Base-by-base conservation (phyloP, 768 basidiomycete genomes). In the Hortiboletus campestris region DNA sequence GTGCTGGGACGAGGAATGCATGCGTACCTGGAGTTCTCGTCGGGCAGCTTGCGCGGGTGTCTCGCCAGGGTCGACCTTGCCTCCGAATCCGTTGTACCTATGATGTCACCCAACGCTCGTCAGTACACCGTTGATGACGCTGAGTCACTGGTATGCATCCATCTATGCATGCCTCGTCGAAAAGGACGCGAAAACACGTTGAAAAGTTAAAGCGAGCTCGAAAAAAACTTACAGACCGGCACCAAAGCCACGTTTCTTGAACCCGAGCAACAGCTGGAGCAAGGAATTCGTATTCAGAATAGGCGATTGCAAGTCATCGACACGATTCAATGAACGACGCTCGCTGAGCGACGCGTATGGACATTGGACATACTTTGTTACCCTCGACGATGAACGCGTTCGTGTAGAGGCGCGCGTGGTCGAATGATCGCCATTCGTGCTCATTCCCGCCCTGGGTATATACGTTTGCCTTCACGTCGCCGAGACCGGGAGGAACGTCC, bases 71-170 rank as follows among this genome's bases (percentile, higher is more conserved):
- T 94, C 91, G 10, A 91, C 84, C 70, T 96, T 96, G 11, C 93
- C 93, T 17, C 91, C 91, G 61, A 94, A 95, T 4, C 93, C 93
- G 58, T 94, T 94, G 64, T 82, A 93, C 63, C 92, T 93, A 62
- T 4, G 4, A 34, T 22, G 29, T 43, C 28, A 16, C 4, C 25
- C 44, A 43, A n/a, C 25, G 16, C 47, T 6, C 22, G 20, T 59
- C 49, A 61, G 43, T n/a, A 43, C 8, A 38, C 25, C 25, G 25
- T 25, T 25, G 25, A 25, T 14, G 16, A 34, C 10, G 17, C 14
- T 13, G 28, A 32, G 41, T n/a, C 19, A 35, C 36, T 17, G 10
- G 29, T n/a, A 11, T 16, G 5, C n/a, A 43, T 22, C n/a, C n/a
- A n/a, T n/a, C n/a, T n/a, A n/a, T n/a, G n/a, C n/a, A 11, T 29